Evolutionary conservation across 306 rosid species (phyloP), one percentile per base, ranked within the genome.

Genomic region (Comarum palustre): DNA sequence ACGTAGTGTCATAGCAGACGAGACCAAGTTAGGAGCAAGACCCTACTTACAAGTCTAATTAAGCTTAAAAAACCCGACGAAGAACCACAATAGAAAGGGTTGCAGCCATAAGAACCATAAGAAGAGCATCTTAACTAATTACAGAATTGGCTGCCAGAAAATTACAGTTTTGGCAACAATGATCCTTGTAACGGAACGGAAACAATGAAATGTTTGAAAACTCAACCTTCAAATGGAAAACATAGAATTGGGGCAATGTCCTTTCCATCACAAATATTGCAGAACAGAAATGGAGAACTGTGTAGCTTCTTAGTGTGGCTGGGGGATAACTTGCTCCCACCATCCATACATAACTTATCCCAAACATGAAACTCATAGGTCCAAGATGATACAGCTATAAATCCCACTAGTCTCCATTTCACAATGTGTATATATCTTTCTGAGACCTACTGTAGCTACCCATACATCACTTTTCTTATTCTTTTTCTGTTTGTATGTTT

Each of bases 241-340:
- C 36, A 32, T 32, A 32, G 36, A 32, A 32, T 32, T 32, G 24
- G 22, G 17, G 55, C 55, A 48, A 48, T 19, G 9, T 17, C n/a
- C 24, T 50, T 6, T 19, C 55, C 55, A 10, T 50, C 51, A 51
- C 25, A n/a, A 51, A 51, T 29, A 29, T 29, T 51, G 25, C 57
- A 48, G 8, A 0, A 17, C 8, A 51, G 57, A 22, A 54, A 9
- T 54, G 15, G 15, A 52, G 59, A 13, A 51, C 11, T 27, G 12
- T 58, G 38, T 29, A 12, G 39, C 65, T 59, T 59, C 19, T 75
- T 66, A 72, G 71, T 87, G 90, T 87, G 90, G 92, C 84, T 87
- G 77, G 90, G 90, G 88, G 84, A 79, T 84, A 78, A 81, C 22
- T 79, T 79, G 88, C 66, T 87, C 90, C 89, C 84, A 84, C 85